Evolutionary conservation across 2,329 filamentous ascomycete species (phyloP).

Genomic region (Ophioceras dolichostomum): DNA sequence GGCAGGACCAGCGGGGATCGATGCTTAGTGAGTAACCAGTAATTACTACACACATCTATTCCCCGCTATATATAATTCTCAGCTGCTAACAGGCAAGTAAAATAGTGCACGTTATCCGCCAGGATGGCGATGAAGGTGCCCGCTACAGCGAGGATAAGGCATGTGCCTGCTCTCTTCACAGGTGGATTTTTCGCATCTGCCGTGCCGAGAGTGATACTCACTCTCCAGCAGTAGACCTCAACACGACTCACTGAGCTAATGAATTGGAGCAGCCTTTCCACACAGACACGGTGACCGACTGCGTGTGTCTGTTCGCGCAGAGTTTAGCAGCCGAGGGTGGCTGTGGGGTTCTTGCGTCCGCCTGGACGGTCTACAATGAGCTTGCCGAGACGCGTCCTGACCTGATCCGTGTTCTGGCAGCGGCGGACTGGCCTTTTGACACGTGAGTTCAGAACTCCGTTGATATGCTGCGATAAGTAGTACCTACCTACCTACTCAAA

Average conservation of each 20-base stretch:
- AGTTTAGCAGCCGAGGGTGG: background rate
- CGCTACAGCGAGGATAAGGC: background rate
- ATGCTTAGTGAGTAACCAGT: background rate
- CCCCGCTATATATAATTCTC: background rate
- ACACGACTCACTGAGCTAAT: background rate
- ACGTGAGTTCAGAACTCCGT: slow-evolving; percentile 6
- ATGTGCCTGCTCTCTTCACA: too few relatives aligned
- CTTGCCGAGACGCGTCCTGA: background rate
- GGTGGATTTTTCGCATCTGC: too few relatives aligned
- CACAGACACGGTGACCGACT: background rate
- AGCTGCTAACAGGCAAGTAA: background rate
- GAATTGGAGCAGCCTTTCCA: background rate
- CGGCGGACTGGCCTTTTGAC: background rate
- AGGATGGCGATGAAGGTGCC: background rate
- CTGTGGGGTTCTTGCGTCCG: background rate
- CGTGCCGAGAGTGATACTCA: too few relatives aligned
- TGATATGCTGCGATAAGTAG: too few relatives aligned
- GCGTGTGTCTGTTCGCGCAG: background rate
- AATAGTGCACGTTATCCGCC: background rate
- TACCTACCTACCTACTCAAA: too few relatives aligned
- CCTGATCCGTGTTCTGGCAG: background rate
- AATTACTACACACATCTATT: background rate
- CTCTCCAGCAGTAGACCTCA: too few relatives aligned
- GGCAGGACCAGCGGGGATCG: background rate
- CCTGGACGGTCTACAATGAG: background rate